Evolutionary conservation across 345 rosid species (phyloP), one percentile per base, ranked within the genome.

Genomic region (Brassica rapa): DNA sequence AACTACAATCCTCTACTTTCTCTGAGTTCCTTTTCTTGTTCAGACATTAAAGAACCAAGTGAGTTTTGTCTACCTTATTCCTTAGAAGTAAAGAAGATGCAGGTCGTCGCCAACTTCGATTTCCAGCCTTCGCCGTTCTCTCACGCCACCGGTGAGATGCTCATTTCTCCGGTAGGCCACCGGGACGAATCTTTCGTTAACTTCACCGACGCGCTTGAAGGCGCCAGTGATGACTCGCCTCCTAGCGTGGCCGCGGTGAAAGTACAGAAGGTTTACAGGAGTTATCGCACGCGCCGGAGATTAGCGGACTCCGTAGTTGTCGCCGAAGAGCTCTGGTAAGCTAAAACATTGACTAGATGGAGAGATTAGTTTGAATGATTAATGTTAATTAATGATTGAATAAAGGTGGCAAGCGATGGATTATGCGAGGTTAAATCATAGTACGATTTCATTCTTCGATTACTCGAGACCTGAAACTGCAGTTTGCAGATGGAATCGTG

Each of bases 221-320:
- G 84, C 29, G 62, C 70, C 56, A 46, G 78, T 10, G 82, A 80
- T 2, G 53, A 66, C 53, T 66, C 73, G 14, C 3, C 83, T 5
- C 6, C 78, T 15, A 77, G 21, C 25, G 71, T 71, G 25, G 94
- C 98, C 5, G 96, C 90, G 5, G 89, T 92, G 71, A 90, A 80
- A 83, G 49, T 94, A 51, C 98, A 91, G 88, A 93, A 93, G 83
- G 93, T 90, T 3, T 93, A 93, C 74, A 74, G 91, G 82, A 84
- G 98, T 78, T 92, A 94, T 65, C 97, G 97, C 33, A 94, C 97
- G 51, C 94, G 98, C 71, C 97, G 98, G 9, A 81, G 88, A 74
- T 62, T 94, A 78, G 97, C 98, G 0, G 98, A 93, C 84, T 87
- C 97, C 41, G 98, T 89, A 2, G 89, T 94, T 2, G 90, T 92